Evolutionary conservation across 306 rosid species (phyloP), one percentile per base, ranked within the genome.

Genomic region (Heteromeles arbutifolia): DNA sequence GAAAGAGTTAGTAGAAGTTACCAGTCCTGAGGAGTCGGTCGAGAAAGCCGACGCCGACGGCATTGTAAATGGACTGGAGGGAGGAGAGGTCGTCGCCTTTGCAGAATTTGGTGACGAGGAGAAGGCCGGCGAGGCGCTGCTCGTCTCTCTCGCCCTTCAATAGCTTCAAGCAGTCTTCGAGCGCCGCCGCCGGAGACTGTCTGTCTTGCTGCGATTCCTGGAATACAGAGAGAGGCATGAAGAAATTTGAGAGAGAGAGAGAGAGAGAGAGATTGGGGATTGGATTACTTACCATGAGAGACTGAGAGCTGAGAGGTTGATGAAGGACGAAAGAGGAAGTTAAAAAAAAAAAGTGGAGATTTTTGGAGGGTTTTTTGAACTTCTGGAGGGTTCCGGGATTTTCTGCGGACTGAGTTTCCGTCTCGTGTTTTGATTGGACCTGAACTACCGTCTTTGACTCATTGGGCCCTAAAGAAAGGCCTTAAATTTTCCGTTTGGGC

Each of bases 91-190:
- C 90, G 21, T 90, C 91, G 6, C 92, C 87, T 74, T 85, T 86
- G 82, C 90, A 90, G 75, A 92, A 90, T 77, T 90, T 92, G 48
- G 97, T 89, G 43, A 92, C 93, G 21, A 95, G 86, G 69, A 92
- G 92, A 65, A 95, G 97, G 11, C 97, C 97, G 11, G 97, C 97
- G 10, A 95, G 97, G 65, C 97, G 93, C 69, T 95, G 97, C 76
- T 90, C 97, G 68, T 92, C 99, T 77, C 87, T 77, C 77, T 85
- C 97, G 68, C 98, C 98, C 83, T 85, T 88, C 84, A 95, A 70
- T 3, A 95, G 84, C 88, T 90, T 95, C 96, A 95, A 79, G 83
- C 97, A 95, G 39, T 90, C 97, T 61, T 92, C 97, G 8, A 95
- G 82, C 77, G 80, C 65, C 77, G 77, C 65, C 77, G 77, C 3